Base-by-base conservation (phyloP, 371 early-diverging fungal genomes). In the Apophysomyces elegans region DNA sequence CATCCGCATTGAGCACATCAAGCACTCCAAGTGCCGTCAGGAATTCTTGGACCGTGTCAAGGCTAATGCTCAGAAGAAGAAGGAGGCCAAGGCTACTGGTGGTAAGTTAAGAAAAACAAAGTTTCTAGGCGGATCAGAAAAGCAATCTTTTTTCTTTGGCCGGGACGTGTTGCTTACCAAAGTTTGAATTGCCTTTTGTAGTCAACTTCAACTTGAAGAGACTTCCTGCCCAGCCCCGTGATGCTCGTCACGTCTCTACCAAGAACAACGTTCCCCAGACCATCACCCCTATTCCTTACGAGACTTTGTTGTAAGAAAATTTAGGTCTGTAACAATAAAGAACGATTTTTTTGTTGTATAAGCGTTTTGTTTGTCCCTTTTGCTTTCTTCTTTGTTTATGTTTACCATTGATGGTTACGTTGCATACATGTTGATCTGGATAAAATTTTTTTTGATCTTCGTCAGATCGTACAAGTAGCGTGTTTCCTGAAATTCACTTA, bases 1-100 rank as follows among this genome's bases (percentile, higher is more conserved):
- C 91, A 79, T 98, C 81, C 94, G 99, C 80, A 84, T 99, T 82
- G 81, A 99, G 91, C 99, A 99, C 91, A 84, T 99, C 81, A 97
- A 93, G 90, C 98, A 96, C 94, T 98, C 97, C 86, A 98, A 97
- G 91, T 99, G 99, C 93, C 95, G 99, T 80, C 91, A 95, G 80
- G 99, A 99, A 76, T 98, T 98, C 89, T 88, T 98, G 86, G 90
- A 91, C 69, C 95, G 99, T 84, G 97, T 98, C 77, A 94, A 95
- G 89, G 89, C 91, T 75, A 98, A 97, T 88, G 92, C 91, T 43
- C 86, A 87, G 70, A 86, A 88, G 77, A 89, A 90, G 86, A 87
- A 90, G 86, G 92, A 92, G 65, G 95, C 96, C 59, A 83, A 82
- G 71, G 92, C 86, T 61, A 75, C 84, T 66, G 74, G 75, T 84